Evolutionary conservation across 2,329 filamentous ascomycete genomes (phyloP).

Genomic region (Amauroascus niger): DNA sequence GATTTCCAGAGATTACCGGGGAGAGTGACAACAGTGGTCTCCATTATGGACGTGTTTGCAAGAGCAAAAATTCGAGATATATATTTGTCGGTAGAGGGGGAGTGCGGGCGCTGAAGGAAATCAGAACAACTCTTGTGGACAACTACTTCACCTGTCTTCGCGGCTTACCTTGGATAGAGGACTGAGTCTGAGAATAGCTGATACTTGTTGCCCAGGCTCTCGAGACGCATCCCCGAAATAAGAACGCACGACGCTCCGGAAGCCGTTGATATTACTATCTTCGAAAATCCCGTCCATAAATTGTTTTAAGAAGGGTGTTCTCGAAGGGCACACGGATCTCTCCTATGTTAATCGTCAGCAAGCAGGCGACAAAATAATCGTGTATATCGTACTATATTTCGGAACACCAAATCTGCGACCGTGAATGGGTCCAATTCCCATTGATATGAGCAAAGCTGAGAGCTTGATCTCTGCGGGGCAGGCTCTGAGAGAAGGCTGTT

Average conservation of each 20-base stretch:
- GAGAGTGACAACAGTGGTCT: slow-evolving; percentile 49
- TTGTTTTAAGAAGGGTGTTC: neutral
- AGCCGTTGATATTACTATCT: neutral
- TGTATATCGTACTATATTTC: slow-evolving; percentile 3
- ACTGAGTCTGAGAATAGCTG: slow-evolving; percentile 1
- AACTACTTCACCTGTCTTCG: neutral
- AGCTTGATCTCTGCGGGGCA: neutral
- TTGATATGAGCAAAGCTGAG: slow-evolving; percentile 7
- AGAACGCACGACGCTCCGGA: neutral
- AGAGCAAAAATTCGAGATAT: slow-evolving; percentile 29
- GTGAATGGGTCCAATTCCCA: neutral
- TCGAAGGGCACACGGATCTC: slow-evolving; percentile 1
- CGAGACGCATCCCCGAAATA: neutral
- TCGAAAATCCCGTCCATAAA: neutral
- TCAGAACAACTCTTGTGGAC: neutral
- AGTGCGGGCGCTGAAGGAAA: slow-evolving; percentile 14
- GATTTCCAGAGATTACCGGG: slow-evolving; percentile 30
- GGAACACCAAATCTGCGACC: neutral
- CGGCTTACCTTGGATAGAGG: neutral
- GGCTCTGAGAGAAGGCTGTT: slow-evolving; percentile 2
- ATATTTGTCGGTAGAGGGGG: slow-evolving; percentile 38
- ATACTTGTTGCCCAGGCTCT: slow-evolving; percentile 2
- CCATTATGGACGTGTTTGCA: slow-evolving; percentile 44
- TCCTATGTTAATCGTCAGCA: slow-evolving; percentile 1
- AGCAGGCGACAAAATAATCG: neutral